These are phyloP conservation scores for Petunia hybrid DNA, from an alignment of 305 asterid genomes.

Conservation along the genomic window DNA sequence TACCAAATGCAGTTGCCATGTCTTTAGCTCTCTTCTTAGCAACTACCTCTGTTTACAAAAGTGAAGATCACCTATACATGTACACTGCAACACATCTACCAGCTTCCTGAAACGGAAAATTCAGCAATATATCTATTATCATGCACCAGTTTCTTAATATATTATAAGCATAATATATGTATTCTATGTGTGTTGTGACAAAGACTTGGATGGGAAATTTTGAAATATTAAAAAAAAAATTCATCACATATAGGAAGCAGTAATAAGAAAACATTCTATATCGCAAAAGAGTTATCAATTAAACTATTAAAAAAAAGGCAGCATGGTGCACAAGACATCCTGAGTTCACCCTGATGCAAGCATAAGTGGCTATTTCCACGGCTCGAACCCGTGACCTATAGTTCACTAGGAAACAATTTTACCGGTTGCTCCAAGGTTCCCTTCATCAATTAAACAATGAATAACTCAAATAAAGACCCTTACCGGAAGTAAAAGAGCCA, in stretches of 20 bases:
- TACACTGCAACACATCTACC: constrained; percentile 18
- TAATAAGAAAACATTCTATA: constrained; percentile 6
- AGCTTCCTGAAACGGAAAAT: constrained; percentile 26
- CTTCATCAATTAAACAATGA: no score
- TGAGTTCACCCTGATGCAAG: no score
- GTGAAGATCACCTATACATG: constrained; percentile 25
- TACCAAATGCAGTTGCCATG: constrained; percentile 27
- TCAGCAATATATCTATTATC: constrained; percentile 23
- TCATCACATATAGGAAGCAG: constrained; percentile 5
- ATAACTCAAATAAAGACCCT: not conserved
- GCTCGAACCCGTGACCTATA: no score
- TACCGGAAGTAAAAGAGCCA: constrained; percentile 3
- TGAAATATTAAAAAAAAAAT: constrained; percentile 16
- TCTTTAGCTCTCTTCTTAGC: constrained; percentile 25
- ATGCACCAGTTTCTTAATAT: not conserved
- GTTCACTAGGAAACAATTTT: no score
- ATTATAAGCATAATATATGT: constrained; percentile 1
- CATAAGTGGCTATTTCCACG: no score
- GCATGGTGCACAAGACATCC: no score
- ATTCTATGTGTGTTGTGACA: not conserved
- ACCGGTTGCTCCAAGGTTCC: no score
- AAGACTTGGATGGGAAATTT: not conserved
- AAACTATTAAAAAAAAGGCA: not conserved
- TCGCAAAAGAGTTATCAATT: not conserved
- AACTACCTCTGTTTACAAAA: constrained; percentile 12